phyloP scores from a whole-genome alignment of 257 asterid species.

The Solanum corneliomulleri region DNA sequence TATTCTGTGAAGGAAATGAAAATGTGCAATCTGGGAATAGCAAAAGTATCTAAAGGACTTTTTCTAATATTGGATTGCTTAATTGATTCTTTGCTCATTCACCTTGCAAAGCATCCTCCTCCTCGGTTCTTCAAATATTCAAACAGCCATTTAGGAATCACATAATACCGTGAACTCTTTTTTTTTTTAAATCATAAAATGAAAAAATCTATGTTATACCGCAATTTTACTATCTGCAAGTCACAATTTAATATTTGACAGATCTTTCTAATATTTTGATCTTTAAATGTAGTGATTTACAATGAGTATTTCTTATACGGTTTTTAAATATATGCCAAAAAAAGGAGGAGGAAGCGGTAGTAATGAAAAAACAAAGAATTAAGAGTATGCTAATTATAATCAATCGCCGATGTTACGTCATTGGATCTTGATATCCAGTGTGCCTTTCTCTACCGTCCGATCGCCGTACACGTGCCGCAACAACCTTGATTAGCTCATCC shows the following conservation, averaged over 20 bases:
- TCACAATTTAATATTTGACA: not conserved
- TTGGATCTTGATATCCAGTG: conserved; percentile 15
- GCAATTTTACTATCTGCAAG: not conserved
- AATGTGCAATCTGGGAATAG: too few species aligned
- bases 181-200: not conserved
- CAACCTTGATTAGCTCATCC: conserved; percentile 13
- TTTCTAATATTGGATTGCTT: too few species aligned
- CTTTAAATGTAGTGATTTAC: not conserved
- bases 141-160: too few species aligned
- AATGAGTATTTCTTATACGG: not conserved
- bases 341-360: not conserved
- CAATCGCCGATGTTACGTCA: not conserved
- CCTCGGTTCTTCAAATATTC: too few species aligned
- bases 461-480: conserved; percentile 17
- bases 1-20: too few species aligned
- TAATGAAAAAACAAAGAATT: not conserved
- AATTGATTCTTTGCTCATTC: too few species aligned
- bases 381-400: not conserved
- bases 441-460: conserved; percentile 10
- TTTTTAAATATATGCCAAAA: not conserved
- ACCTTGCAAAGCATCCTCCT: too few species aligned
- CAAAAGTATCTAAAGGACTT: too few species aligned
- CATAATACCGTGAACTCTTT: not conserved
- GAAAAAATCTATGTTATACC: not conserved
- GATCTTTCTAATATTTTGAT: not conserved